phyloP scores from a whole-genome alignment of 495 filamentous ascomycete genomes.

The Filosporella fistucella region DNA sequence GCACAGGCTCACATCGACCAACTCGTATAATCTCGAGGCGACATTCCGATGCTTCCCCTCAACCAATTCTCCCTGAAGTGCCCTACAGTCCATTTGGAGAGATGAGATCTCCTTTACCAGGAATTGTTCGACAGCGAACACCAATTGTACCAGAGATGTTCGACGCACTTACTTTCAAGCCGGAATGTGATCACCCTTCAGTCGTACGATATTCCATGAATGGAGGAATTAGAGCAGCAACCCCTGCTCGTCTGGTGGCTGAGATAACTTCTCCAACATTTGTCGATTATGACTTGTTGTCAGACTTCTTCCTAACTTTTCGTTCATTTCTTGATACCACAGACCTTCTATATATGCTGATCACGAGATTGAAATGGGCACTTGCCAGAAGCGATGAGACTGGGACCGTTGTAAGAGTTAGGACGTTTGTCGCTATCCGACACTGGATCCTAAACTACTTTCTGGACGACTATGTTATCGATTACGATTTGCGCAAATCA shows the following conservation, averaged over 20 bases:
- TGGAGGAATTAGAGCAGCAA: slow-evolving; percentile 81
- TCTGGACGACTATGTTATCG: slow-evolving; percentile 88
- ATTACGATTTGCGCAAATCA: slow-evolving; percentile 68
- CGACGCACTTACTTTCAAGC: slow-evolving; percentile 69
- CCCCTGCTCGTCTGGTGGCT: slow-evolving; percentile 87
- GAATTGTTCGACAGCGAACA: slow-evolving; percentile 11
- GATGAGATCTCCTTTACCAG: slow-evolving; percentile 5
- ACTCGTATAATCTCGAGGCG: slow-evolving; percentile 31
- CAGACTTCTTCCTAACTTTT: slow-evolving; percentile 97
- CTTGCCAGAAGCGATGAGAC: slow-evolving; percentile 74
- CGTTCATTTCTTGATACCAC: slow-evolving; percentile 74
- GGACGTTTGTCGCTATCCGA: slow-evolving; percentile 91
- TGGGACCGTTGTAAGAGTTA: slow-evolving; percentile 86
- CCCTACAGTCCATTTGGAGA: slow-evolving; percentile 10
- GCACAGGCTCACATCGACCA: slow-evolving; percentile 24
- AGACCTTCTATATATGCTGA: slow-evolving; percentile 75
- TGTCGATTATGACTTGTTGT: slow-evolving; percentile 94
- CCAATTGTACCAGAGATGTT: slow-evolving; percentile 61
- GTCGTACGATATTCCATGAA: slow-evolving; percentile 80
- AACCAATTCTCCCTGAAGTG: slow-evolving; percentile 22
- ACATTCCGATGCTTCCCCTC: slow-evolving; percentile 35
- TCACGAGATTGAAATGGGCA: slow-evolving; percentile 85
- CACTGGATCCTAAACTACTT: slow-evolving; percentile 99
- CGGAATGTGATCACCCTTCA: slow-evolving; percentile 65
- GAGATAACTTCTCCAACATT: slow-evolving; percentile 96